These are phyloP conservation scores for Candida nonsorbophila DNA, from an alignment of 805 yeast genomes.

Conservation along the genomic window DNA sequence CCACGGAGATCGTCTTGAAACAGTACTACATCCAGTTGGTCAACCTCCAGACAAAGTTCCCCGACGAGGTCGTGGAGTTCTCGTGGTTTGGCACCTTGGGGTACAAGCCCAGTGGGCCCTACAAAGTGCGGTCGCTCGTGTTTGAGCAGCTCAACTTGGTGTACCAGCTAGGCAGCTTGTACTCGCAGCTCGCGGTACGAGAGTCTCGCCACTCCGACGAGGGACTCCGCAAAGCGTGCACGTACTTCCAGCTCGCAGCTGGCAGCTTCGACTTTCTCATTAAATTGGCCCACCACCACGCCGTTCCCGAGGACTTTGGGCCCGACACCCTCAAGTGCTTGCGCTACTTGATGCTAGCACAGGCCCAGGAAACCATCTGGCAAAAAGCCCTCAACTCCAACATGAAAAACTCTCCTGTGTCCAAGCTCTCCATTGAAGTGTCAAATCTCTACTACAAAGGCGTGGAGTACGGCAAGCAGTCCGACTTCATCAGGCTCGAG, in stretches of 20 bases:
- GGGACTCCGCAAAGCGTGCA: conserved; percentile 58
- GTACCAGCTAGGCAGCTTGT: conserved; percentile 65
- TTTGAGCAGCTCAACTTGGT: conserved; percentile 61
- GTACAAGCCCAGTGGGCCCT: conserved; percentile 45
- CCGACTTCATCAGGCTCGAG: conserved; percentile 47
- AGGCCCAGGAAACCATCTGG: conserved; percentile 88
- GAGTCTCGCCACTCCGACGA: conserved; percentile 43
- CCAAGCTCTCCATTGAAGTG: conserved; percentile 62
- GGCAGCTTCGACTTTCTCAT: conserved; percentile 46
- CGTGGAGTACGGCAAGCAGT: conserved; percentile 28
- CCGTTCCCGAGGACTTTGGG: conserved; percentile 25
- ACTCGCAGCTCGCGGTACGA: conserved; percentile 50
- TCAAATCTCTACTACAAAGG: conserved; percentile 51
- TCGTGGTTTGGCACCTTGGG: conserved; percentile 74
- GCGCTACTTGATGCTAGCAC: conserved; percentile 58
- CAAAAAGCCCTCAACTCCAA: conserved; percentile 50
- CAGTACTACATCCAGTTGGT: conserved; percentile 45
- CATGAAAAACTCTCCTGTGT: conserved; percentile 54
- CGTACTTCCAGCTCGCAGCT: conserved; percentile 65
- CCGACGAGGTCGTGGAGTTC: conserved; percentile 54
- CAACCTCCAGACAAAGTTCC: conserved; percentile 51
- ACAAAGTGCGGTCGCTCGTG: conserved; percentile 40
- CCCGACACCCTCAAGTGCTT: conserved; percentile 46
- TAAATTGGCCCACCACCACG: conserved; percentile 3
- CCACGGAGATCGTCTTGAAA: conserved; percentile 33